Percentiles rank a stretch among this genome's conserved stretches.
phyloP scores from a whole-genome alignment of 2,329 filamentous ascomycete genomes.

The Colletotrichum cuscutae region DNA sequence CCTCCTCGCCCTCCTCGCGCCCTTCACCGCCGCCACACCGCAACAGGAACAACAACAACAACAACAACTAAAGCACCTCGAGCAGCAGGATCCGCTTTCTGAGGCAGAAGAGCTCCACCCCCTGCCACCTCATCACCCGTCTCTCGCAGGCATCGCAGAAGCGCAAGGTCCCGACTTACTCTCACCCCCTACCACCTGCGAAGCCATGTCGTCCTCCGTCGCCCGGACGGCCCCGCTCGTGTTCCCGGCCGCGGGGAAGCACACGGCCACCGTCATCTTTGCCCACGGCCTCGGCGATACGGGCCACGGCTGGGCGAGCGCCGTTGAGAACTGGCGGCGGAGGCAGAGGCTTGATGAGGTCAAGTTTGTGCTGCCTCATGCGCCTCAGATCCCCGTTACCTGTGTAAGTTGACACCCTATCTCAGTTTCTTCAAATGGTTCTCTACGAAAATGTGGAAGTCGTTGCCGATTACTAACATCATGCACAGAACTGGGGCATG shows the following conservation, averaged over 20 bases:
- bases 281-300: slow-evolving; percentile 91
- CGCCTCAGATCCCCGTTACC: slow-evolving; percentile 88
- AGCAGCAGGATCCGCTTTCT: slow-evolving; percentile 1
- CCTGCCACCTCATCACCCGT: not conserved
- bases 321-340: slow-evolving; percentile 88
- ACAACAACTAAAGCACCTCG: not conserved
- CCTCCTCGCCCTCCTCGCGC: not conserved
- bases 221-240: slow-evolving; percentile 64
- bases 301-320: slow-evolving; percentile 80
- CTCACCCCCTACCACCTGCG: not conserved
- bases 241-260: slow-evolving; percentile 81
- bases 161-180: not conserved
- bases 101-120: not conserved
- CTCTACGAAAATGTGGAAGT: no score
- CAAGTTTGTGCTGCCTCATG: slow-evolving; percentile 94
- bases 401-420: slow-evolving; percentile 61
- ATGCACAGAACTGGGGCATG: slow-evolving; percentile 75
- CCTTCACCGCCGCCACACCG: not conserved
- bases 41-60: not conserved
- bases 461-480: not conserved
- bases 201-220: slow-evolving; percentile 23
- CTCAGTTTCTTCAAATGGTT: not conserved
- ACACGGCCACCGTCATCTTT: slow-evolving; percentile 96
- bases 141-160: slow-evolving; percentile 8
- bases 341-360: slow-evolving; percentile 86